Percentiles rank a stretch among this genome's conserved stretches.
Conservation (phyloP, 2,329 filamentous ascomycete genomes). For the Diplodia seriata region DNA sequence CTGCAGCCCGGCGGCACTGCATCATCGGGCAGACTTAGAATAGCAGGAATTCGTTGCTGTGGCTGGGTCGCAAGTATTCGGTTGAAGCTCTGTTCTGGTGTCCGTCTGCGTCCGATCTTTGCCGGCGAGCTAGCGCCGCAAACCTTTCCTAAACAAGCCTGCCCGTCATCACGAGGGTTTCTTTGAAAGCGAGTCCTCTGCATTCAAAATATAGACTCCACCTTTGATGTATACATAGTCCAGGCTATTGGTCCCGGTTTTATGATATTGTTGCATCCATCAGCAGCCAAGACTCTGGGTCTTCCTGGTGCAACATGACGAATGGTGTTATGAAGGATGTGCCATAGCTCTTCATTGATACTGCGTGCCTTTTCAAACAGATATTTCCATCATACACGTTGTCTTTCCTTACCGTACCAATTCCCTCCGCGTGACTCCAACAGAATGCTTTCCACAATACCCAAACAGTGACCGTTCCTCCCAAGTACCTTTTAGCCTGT, state of each 20-base stretch:
- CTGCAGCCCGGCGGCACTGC: not conserved
- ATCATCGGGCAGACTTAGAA: not conserved
- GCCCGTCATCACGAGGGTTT: not conserved
- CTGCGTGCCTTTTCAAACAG: not conserved
- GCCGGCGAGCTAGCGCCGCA: not conserved
- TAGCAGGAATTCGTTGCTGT: not conserved
- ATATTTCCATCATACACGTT: not conserved
- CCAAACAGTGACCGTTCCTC: not conserved
- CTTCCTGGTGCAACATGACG: too few relatives aligned
- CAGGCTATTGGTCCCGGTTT: not conserved
- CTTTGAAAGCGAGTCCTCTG: too few relatives aligned
- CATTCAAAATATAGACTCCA: not conserved
- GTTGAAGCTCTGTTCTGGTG: not conserved
- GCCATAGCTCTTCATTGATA: not conserved
- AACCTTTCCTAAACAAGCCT: slow-evolving; percentile 13
- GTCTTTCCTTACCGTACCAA: not conserved
- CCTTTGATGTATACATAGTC: too few relatives aligned
- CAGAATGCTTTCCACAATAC: slow-evolving; percentile 10
- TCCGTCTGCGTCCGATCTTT: not conserved
- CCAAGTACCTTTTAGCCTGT: not conserved
- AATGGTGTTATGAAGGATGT: not conserved
- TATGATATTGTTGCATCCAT: not conserved
- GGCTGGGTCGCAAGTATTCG: not conserved
- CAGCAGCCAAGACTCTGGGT: not conserved
- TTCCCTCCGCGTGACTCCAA: slow-evolving; percentile 11